Evolutionary conservation across 805 yeast genomes (phyloP).

Genomic region (Scheffersomyces coipomensis): DNA sequence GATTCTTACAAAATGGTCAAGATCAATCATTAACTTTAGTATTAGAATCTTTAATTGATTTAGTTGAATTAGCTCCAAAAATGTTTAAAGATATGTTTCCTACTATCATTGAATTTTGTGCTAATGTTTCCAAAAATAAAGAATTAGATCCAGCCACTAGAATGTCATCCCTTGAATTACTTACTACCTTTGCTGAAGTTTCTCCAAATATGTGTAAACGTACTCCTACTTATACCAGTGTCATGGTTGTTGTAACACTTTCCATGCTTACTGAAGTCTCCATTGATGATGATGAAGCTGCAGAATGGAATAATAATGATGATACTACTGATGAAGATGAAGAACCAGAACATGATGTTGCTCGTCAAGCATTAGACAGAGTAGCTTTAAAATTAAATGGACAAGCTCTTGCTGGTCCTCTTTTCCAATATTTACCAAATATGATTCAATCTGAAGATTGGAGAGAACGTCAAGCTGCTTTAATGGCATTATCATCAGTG

Average conservation of each 20-base stretch:
- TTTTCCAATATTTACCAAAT: slow-evolving; percentile 81
- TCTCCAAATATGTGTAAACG: slow-evolving; percentile 94
- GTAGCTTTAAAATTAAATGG: slow-evolving; percentile 84
- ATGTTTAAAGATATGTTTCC: slow-evolving; percentile 90
- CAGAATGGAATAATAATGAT: slow-evolving; percentile 80
- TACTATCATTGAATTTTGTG: slow-evolving; percentile 80
- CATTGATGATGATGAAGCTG: slow-evolving; percentile 80
- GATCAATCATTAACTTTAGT: slow-evolving; percentile 82
- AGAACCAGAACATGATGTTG: slow-evolving; percentile 85
- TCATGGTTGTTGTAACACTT: slow-evolving; percentile 71
- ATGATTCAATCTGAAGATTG: slow-evolving; percentile 77
- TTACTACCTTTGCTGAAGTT: slow-evolving; percentile 88
- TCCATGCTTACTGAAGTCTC: slow-evolving; percentile 92
- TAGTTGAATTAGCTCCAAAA: slow-evolving; percentile 92
- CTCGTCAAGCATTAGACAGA: slow-evolving; percentile 92
- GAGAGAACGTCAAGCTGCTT: slow-evolving; percentile 95
- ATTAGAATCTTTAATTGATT: slow-evolving; percentile 84
- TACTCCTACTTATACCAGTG: slow-evolving; percentile 67
- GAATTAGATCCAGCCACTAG: slow-evolving; percentile 80
- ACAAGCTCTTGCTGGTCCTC: slow-evolving; percentile 75
- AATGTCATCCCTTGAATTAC: slow-evolving; percentile 81
- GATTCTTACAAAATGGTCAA: slow-evolving; percentile 74
- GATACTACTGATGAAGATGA: slow-evolving; percentile 77
- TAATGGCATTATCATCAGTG: slow-evolving; percentile 94
- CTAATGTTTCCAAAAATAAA: slow-evolving; percentile 77